Conservation (phyloP, 495 filamentous ascomycete species). For the Penicillium parvum region DNA sequence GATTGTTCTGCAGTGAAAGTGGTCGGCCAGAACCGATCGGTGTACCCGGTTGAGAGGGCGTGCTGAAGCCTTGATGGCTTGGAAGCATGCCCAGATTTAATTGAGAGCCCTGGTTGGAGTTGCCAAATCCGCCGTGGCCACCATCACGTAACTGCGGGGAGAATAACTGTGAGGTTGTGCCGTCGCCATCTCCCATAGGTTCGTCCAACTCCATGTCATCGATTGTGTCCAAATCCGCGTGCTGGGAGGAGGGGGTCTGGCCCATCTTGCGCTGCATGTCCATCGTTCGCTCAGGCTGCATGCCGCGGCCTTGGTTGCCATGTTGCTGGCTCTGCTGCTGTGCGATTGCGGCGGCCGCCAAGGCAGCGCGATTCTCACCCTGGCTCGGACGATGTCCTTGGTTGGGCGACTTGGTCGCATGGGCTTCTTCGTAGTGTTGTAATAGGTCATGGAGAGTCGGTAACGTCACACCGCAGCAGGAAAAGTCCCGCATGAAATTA, state of each 20-base stretch:
- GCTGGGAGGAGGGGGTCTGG: constrained; percentile 40
- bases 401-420: constrained; percentile 64
- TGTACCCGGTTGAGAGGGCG: constrained; percentile 74
- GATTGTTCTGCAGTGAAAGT: constrained; percentile 77
- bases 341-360: constrained; percentile 51
- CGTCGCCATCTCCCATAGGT: constrained; percentile 60
- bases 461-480: constrained; percentile 82
- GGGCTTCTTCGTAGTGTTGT: constrained; percentile 93
- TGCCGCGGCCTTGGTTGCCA: constrained; percentile 36
- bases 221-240: constrained; percentile 74
- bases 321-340: constrained; percentile 54
- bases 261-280: constrained; percentile 44
- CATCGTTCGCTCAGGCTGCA: constrained; percentile 38
- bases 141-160: constrained; percentile 48
- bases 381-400: constrained; percentile 53
- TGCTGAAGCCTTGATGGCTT: constrained; percentile 72
- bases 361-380: constrained; percentile 52
- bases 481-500: constrained; percentile 93
- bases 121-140: constrained; percentile 63
- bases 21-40: constrained; percentile 66
- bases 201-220: constrained; percentile 99
- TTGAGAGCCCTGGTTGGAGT: constrained; percentile 62
- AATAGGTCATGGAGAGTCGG: constrained; percentile 90
- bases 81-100: constrained; percentile 70
- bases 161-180: constrained; percentile 58